Percentiles rank a stretch among this genome's conserved stretches.
Conservation (phyloP, 2,329 filamentous ascomycete genomes). For the Elsinoe necatrix region DNA sequence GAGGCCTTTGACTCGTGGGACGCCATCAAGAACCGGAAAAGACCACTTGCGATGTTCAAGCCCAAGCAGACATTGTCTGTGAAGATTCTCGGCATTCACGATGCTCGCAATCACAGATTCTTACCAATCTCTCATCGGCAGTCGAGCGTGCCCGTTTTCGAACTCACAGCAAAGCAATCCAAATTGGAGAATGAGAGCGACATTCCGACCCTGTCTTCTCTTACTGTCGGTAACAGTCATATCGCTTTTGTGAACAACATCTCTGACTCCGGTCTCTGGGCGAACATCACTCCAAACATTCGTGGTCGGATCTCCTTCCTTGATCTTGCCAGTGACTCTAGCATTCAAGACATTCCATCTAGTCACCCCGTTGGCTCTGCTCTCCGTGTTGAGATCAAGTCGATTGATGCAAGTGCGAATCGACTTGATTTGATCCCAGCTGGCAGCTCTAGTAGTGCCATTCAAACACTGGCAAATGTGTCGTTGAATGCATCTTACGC, state of each 20-base stretch:
- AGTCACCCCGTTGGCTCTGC: constrained; percentile 90
- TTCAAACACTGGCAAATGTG: constrained; percentile 61
- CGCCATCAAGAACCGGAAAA: constrained; percentile 72
- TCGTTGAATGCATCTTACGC: constrained; percentile 73
- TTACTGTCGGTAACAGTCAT: constrained; percentile 63
- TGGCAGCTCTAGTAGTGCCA: constrained; percentile 43
- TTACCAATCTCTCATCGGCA: constrained; percentile 81
- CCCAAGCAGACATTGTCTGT: constrained; percentile 63
- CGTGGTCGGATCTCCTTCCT: constrained; percentile 74
- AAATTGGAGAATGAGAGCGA: constrained; percentile 47
- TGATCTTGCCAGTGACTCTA: constrained; percentile 80
- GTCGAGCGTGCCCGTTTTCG: constrained; percentile 69
- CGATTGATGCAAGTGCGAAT: constrained; percentile 62
- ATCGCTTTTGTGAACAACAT: constrained; percentile 90
- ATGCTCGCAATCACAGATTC: constrained; percentile 83
- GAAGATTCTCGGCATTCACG: constrained; percentile 76
- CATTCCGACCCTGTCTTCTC: constrained; percentile 60
- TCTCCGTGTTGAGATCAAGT: constrained; percentile 67
- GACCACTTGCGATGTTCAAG: constrained; percentile 67
- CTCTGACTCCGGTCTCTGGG: constrained; percentile 71
- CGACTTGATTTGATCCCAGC: constrained; percentile 77
- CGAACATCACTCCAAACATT: constrained; percentile 80
- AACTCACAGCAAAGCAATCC: constrained; percentile 73
- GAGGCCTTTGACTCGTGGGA: constrained; percentile 85
- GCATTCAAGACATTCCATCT: constrained; percentile 63